A percentile compares a stretch with the other conserved stretches of the same genome.
Conservation (phyloP, 75 land plant genomes). For the Sequoia sempervirens region DNA sequence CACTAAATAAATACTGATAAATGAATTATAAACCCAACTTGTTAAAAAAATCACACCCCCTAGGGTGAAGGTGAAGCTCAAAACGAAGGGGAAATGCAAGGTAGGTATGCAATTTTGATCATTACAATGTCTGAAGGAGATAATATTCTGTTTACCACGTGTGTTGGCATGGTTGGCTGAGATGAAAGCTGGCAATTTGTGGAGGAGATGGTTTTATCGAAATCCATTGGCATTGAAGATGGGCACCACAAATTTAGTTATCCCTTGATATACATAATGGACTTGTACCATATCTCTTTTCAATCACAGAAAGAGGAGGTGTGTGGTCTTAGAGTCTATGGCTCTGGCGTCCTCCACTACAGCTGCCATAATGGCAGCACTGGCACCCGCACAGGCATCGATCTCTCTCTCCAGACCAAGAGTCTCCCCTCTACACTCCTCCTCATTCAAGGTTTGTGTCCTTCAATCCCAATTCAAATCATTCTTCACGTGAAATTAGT, state of each 20-base stretch:
- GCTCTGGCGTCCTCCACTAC: slow-evolving; percentile 1
- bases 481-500: background rate
- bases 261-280: background rate
- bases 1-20: too few species aligned
- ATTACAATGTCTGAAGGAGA: background rate
- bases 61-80: too few species aligned
- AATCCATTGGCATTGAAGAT: background rate
- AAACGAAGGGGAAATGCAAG: too few species aligned
- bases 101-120: too few species aligned
- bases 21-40: too few species aligned
- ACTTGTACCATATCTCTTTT: background rate
- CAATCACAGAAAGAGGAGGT: background rate
- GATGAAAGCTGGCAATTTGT: background rate
- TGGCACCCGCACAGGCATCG: background rate
- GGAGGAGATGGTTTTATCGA: slow-evolving; percentile 4
- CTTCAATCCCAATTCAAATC: background rate
- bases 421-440: background rate
- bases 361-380: background rate
- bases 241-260: background rate
- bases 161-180: background rate
- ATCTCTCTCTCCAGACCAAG: background rate
- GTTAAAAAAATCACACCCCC: too few species aligned
- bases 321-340: background rate
- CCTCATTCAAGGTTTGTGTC: slow-evolving; percentile 1
- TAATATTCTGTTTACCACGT: background rate